A percentile compares a stretch with the other conserved stretches of the same genome.
Conservation (phyloP, 148 eudicot genomes). For the Fallopia convolvulus region DNA sequence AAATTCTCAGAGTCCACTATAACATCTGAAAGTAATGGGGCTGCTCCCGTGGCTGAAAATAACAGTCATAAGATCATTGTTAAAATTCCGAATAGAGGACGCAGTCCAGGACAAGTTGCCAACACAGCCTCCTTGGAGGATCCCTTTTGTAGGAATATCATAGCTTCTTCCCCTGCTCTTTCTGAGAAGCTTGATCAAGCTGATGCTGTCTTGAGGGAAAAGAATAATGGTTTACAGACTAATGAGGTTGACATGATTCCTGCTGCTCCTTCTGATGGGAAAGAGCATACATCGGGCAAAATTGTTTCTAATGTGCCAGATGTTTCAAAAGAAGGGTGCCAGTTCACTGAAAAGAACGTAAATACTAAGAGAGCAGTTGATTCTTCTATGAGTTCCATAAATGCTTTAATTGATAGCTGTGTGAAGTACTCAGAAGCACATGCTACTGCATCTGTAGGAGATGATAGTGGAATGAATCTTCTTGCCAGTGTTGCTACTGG, state of each 20-base stretch:
- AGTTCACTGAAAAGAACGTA: constrained; percentile 20
- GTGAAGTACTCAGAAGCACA: constrained; percentile 63
- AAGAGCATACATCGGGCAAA: constrained; percentile 18
- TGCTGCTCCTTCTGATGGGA: constrained; percentile 20
- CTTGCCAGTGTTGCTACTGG: constrained; percentile 98
- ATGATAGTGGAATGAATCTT: constrained; percentile 83
- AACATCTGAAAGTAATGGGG: constrained; percentile 26
- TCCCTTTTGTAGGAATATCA: constrained; percentile 37
- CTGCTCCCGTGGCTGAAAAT: constrained; percentile 33
- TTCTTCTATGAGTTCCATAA: constrained; percentile 65
- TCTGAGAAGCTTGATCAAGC: constrained; percentile 46
- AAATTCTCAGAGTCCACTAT: constrained; percentile 20
- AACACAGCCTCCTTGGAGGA: constrained; percentile 42
- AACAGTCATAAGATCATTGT: constrained; percentile 64
- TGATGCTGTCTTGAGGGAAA: constrained; percentile 31
- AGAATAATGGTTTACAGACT: constrained; percentile 20
- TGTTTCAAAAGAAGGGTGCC: constrained; percentile 18
- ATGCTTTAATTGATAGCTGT: constrained; percentile 89
- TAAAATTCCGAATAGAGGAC: constrained; percentile 58
- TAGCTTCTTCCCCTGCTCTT: constrained; percentile 46
- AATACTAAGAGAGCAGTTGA: constrained; percentile 39
- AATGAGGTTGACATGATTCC: constrained; percentile 34
- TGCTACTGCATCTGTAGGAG: constrained; percentile 42
- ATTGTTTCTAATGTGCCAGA: constrained; percentile 23
- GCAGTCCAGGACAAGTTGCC: constrained; percentile 50